phyloP scores from a whole-genome alignment of 2,329 filamentous ascomycete genomes.

The Stemphylium vesicarium region DNA sequence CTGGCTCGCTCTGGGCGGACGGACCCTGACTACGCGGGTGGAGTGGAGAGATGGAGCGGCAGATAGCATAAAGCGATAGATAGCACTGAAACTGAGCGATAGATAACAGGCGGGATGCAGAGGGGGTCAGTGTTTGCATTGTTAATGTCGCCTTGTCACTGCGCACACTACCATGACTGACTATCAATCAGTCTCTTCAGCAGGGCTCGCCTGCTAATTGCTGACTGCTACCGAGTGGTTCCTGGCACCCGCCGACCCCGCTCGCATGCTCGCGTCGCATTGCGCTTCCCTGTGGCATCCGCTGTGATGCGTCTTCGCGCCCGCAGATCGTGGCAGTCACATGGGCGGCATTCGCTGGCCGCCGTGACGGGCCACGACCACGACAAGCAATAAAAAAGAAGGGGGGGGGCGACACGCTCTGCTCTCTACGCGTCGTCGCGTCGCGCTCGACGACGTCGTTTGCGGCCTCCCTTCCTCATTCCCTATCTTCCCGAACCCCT shows the following conservation, averaged over 20 bases:
- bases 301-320: conserved; percentile 7
- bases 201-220: not conserved
- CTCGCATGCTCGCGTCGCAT: not conserved
- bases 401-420: not conserved
- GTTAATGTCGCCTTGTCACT: too few species aligned
- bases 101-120: not conserved
- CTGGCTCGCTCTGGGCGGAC: not conserved
- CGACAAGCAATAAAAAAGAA: not conserved
- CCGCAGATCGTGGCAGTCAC: conserved; percentile 18
- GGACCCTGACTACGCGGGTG: conserved; percentile 1
- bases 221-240: conserved; percentile 3
- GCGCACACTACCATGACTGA: too few species aligned
- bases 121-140: too few species aligned
- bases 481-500: conserved; percentile 8
- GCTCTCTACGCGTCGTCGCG: not conserved
- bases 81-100: not conserved
- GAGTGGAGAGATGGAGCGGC: not conserved
- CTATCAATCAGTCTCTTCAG: too few species aligned
- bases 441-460: not conserved
- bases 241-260: conserved; percentile 14
- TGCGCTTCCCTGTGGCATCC: not conserved
- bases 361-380: not conserved
- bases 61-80: not conserved
- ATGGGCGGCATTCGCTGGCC: conserved; percentile 5
- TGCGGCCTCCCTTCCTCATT: conserved; percentile 5